Base-by-base conservation (phyloP, 139 green algal species). In the Mesotaenium endlicherianum region DNA sequence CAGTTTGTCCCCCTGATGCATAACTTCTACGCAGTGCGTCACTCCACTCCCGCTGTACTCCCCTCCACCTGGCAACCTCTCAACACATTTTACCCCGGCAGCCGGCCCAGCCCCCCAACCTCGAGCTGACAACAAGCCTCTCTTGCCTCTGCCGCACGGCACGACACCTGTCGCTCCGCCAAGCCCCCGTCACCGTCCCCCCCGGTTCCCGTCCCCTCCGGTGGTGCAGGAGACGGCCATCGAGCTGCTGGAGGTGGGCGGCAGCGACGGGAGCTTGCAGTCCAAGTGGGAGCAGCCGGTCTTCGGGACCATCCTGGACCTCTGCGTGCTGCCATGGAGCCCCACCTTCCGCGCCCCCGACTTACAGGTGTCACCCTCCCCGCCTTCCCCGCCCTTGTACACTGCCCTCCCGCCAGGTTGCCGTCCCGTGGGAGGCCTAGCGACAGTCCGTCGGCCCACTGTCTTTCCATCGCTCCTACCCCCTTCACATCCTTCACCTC, bases 201-300 rank as follows among this genome's bases (percentile, higher is more conserved):
- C 50, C 50, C 36, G 3, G 2, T 11, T 0, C 16, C 50, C 0
- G 0, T 11, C 42, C 5, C 30, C 43, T 30, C 69, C 2, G 3
- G 30, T 3, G 39, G 17, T 31, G 53, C 82, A 87, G 80, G 80
- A 86, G 38, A 87, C 82, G 20, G 40, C 30, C 11, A 31, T 87
- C 17, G 82, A 87, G 42, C 75, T 87, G 40, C 39, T 87, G 49
- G 64, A 30, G 31, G 26, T 80, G 6, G 53, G 30, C 8, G 53
- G 30, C 8, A 36, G 36, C 1, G 80, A 86, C 45, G 82, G 64
- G 3, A 26, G 20, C n/a, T 20, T 87, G 76, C 55, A 77, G 14
- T 87, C 82, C 1, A 34, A 87, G 47, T 75, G 59, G 50, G 82
- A 87, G 55, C 82, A 87, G 82, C 58, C 76, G 14, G 82, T 87